phyloP scores from a whole-genome alignment of 202 grass and related monocot species.

The Brachypodium distachyon region DNA sequence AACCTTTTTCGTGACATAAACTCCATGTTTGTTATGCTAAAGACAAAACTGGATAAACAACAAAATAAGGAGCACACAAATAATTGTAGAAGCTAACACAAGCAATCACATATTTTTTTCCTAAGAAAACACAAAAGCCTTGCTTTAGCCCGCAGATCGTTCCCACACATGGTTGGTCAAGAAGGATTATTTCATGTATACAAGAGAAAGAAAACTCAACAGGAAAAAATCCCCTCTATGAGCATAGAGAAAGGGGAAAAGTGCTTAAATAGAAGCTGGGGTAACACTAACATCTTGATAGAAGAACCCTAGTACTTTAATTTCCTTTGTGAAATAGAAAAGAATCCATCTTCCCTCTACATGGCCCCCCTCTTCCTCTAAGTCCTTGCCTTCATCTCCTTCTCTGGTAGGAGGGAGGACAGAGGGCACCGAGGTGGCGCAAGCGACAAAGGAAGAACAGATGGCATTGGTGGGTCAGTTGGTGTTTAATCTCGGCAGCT shows the following conservation, averaged over 20 bases:
- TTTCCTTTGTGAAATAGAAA: not conserved
- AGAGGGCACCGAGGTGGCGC: not conserved
- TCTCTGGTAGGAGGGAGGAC: not conserved
- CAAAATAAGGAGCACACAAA: too few species aligned
- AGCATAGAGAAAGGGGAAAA: not conserved
- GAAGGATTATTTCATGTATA: too few species aligned
- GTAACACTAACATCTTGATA: not conserved
- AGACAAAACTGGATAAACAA: not conserved
- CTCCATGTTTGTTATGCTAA: not conserved
- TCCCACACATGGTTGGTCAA: too few species aligned
- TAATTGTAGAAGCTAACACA: too few species aligned
- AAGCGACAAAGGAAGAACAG: slow-evolving; percentile 23
- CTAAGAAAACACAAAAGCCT: too few species aligned
- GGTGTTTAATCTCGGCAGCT: slow-evolving; percentile 34
- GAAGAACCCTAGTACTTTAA: not conserved
- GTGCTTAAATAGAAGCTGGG: too few species aligned
- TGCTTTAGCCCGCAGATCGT: too few species aligned
- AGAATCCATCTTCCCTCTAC: slow-evolving; percentile 28
- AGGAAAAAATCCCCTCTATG: not conserved
- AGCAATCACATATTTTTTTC: too few species aligned
- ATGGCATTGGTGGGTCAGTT: slow-evolving; percentile 46
- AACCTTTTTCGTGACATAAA: not conserved
- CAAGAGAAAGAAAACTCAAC: too few species aligned
- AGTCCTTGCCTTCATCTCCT: not conserved
- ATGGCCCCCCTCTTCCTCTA: slow-evolving; percentile 18